Base-by-base conservation (phyloP, 2,329 filamentous ascomycete genomes). In the Aureobasidium sp. region DNA sequence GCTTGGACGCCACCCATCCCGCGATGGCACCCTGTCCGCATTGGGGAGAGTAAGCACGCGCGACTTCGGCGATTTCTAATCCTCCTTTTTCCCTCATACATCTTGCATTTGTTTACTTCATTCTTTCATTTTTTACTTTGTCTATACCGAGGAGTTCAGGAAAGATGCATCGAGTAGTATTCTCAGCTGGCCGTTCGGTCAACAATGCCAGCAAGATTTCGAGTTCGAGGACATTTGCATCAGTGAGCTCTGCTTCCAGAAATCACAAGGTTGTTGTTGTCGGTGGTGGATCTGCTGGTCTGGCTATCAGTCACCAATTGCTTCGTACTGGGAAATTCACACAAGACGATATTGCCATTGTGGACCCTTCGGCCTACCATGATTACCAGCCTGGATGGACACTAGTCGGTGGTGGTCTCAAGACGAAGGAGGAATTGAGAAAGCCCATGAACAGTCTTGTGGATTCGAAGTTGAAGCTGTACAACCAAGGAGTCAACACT, bases 311-410 rank as follows among this genome's bases (percentile, higher is more conserved):
- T 67, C 86, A 89, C 68, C 87, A 90, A 74, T 80, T 90, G 3
- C 79, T 88, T 3, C 79, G 79, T 2, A 76, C 78, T 0, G 84
- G 83, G 45, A 78, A 78, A 30, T 87, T 87, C 67, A 65, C 71
- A 0, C 74, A 78, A 47, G 76, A 84, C 36, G 86, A 88, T 63
- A 86, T 88, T 63, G 85, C 86, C 32, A 67, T 88, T 30, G 74
- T 88, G 48, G 86, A 88, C 65, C 86, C 86, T 0, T 79, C 85
- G 0, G 69, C 74, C 65, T 85, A 79, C 77, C 85, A 88, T 69
- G 79, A 88, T 73, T 88, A 87, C 70, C 86, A 88, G 71, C 84
- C 86, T 1, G 86, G 86, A 59, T 88, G 85, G 85, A 88, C 86
- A 2, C 76, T 88, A 1, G 86, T 88, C 2, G 86, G 85, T 47